Evolutionary conservation across 2,329 filamentous ascomycete species (phyloP).

Genomic region (Trichoderma simmonsii): DNA sequence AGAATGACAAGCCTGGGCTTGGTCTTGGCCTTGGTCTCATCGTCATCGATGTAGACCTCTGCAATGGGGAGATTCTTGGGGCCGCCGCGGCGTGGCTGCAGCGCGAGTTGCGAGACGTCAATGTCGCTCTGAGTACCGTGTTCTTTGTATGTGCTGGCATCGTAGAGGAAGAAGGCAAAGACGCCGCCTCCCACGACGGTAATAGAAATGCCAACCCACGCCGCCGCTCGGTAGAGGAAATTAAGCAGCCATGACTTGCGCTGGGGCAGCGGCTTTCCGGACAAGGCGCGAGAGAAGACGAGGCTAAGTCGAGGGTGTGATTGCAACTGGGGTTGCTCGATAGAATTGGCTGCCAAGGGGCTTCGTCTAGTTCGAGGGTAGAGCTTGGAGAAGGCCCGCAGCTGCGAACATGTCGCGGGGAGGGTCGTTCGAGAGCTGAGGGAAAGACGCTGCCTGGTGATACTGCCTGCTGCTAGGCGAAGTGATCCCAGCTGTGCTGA

Average conservation of each 20-base stretch:
- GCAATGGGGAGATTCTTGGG: conserved; percentile 94
- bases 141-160: conserved; percentile 85
- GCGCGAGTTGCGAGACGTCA: conserved; percentile 76
- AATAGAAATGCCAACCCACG: conserved; percentile 65
- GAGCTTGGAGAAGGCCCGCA: conserved; percentile 26
- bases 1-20: conserved; percentile 92
- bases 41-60: conserved; percentile 83
- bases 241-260: conserved; percentile 47
- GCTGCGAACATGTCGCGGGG: conserved; percentile 16
- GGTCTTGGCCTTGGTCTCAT: conserved; percentile 74
- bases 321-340: background rate
- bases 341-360: conserved; percentile 15
- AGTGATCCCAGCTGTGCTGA: conserved; percentile 16
- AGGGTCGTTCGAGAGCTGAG: conserved; percentile 22
- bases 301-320: background rate
- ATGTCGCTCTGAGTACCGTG: conserved; percentile 66
- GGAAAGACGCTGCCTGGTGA: conserved; percentile 11
- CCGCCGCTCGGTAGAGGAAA: conserved; percentile 65
- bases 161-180: conserved; percentile 86
- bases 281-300: conserved; percentile 41
- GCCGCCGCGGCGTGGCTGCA: conserved; percentile 77
- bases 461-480: conserved; percentile 4
- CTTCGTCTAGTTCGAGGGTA: conserved; percentile 1
- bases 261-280: conserved; percentile 52
- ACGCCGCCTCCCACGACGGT: conserved; percentile 66